A percentile compares a stretch with the other conserved stretches of the same genome.
phyloP scores from a whole-genome alignment of 305 asterid genomes.

The Fraxinus baroniana region DNA sequence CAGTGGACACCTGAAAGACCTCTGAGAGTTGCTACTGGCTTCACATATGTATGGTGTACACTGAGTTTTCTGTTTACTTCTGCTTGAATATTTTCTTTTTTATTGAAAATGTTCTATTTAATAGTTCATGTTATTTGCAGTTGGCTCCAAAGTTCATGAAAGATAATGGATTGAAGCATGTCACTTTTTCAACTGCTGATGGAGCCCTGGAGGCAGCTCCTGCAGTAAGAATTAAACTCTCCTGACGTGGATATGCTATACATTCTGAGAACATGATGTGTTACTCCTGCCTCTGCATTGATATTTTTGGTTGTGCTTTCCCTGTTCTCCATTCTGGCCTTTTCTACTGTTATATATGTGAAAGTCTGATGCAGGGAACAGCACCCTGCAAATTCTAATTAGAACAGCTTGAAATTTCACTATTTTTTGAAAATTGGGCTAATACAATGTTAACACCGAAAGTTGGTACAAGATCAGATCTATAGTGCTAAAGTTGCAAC shows the following conservation, averaged over 20 bases:
- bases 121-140: constrained; percentile 40
- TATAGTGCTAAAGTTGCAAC: background rate
- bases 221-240: constrained; percentile 54
- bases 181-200: constrained; percentile 89
- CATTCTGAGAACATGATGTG: constrained; percentile 10
- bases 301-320: background rate
- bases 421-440: background rate
- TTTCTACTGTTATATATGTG: background rate
- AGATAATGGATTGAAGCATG: constrained; percentile 76
- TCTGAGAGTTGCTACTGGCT: constrained; percentile 96
- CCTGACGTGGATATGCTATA: constrained; percentile 8
- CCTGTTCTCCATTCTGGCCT: background rate
- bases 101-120: constrained; percentile 11
- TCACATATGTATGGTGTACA: constrained; percentile 64
- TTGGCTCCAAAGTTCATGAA: constrained; percentile 84
- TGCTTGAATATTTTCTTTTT: constrained; percentile 4
- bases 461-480: background rate
- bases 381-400: background rate
- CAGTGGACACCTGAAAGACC: constrained; percentile 97
- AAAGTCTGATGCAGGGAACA: background rate
- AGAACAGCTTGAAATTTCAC: background rate
- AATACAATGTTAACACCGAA: background rate
- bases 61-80: constrained; percentile 1
- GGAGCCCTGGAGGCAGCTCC: constrained; percentile 99
- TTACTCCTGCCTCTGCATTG: background rate